A percentile compares a stretch with the other conserved stretches of the same genome.
Conservation (phyloP, 805 yeast genomes). For the Blastobotrys peoriensis region DNA sequence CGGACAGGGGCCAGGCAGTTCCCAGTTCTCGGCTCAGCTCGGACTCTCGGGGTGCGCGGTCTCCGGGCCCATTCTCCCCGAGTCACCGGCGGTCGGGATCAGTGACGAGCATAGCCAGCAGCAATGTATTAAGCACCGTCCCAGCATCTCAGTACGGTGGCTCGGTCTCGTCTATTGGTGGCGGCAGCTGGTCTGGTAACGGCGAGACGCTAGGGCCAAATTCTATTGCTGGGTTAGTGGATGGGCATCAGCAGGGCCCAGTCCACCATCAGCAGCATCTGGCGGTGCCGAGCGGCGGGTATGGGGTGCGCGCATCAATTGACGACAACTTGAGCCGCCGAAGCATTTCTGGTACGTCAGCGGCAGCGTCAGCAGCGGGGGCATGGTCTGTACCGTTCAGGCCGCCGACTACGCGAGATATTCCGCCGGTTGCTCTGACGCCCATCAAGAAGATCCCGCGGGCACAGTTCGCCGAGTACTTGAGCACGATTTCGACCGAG, state of each 20-base stretch:
- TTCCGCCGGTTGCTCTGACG: constrained; percentile 70
- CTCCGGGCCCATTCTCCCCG: neutral
- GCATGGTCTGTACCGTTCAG: constrained; percentile 28
- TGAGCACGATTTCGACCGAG: constrained; percentile 39
- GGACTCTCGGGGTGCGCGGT: too few relatives aligned
- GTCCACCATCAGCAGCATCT: too few relatives aligned
- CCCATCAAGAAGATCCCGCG: constrained; percentile 43
- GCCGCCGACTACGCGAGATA: constrained; percentile 71
- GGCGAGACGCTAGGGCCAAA: constrained; percentile 62
- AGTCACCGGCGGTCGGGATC: neutral
- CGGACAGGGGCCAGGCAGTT: too few relatives aligned
- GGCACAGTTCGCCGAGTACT: constrained; percentile 39
- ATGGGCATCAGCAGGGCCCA: constrained; percentile 28
- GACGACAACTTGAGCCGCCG: constrained; percentile 26
- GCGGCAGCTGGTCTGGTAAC: too few relatives aligned
- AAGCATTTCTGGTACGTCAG: neutral
- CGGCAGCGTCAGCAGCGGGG: constrained; percentile 5
- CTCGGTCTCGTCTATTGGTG: too few relatives aligned
- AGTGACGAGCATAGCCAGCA: neutral
- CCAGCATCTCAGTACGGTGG: neutral
- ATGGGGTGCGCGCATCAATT: constrained; percentile 6
- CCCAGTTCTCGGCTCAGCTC: too few relatives aligned
- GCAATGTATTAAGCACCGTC: neutral
- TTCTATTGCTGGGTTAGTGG: constrained; percentile 70
- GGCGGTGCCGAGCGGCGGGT: neutral